Evolutionary conservation across 208 protist genomes (phyloP), one percentile per base, ranked within the genome.

Genomic region (Zelonia costaricensis): DNA sequence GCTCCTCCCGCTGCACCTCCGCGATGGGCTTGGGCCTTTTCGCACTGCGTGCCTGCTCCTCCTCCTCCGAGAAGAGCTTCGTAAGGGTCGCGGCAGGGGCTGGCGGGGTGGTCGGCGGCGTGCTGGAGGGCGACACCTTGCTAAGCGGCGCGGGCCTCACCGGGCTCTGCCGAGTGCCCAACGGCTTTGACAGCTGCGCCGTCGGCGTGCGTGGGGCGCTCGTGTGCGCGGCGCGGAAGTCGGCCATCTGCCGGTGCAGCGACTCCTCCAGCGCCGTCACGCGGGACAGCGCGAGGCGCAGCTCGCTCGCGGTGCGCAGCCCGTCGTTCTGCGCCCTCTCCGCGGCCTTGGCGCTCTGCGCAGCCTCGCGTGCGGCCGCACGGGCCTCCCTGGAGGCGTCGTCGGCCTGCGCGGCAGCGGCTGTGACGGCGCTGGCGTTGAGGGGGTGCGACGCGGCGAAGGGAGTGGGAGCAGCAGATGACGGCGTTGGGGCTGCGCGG

Each of bases 261-360:
- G 40, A 42, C 25, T 42, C 48, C 49, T 64, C 65, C 3, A 64
- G 40, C 36, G 20, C 27, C 9, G 16, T 10, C 7, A 69, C 46
- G 13, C 46, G 45, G 28, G 42, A 5, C 20, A 77, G 39, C 4
- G 60, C 39, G 20, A 45, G 23, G n/a, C 56, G 64, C 18, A 57
- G 15, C 39, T 76, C 65, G 12, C 69, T 74, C 28, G 52, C 56
- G 16, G 62, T 31, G 18, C 25, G 49, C 39, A 77, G 28, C 2
- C 65, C 61, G 4, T 69, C 69, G 46, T 71, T 38, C 58, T 82
- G 69, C 25, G 69, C 69, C 22, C 48, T 47, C 52, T 67, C 65
- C 0, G 76, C 64, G 13, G 56, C 53, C 51, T 54, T 20, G 5
- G 64, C 56, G 36, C 46, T 54, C 31, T 73, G 36, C 22, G 54